These are phyloP conservation scores for Zymoseptoria crescenta DNA, from an alignment of 2,329 filamentous ascomycete species.

Conservation along the genomic window DNA sequence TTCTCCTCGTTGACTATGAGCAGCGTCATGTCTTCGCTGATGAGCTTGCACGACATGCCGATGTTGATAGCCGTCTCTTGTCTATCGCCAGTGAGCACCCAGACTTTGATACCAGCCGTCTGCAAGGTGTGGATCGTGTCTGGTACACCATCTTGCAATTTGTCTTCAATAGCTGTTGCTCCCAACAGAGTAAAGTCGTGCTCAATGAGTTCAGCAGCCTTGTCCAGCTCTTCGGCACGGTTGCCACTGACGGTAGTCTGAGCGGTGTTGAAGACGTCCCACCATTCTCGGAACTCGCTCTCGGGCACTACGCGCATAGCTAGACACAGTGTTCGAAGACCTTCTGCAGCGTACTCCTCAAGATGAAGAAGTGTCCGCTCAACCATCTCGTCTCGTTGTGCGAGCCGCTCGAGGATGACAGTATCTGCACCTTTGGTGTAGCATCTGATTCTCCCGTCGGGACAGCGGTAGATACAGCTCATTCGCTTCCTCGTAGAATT, in stretches of 20 bases:
- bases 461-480: slow-evolving; percentile 94
- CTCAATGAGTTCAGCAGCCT: slow-evolving; percentile 92
- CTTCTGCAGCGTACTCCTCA: slow-evolving; percentile 97
- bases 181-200: slow-evolving; percentile 85
- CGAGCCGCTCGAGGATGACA: slow-evolving; percentile 86
- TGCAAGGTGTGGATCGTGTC: slow-evolving; percentile 97
- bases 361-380: slow-evolving; percentile 87
- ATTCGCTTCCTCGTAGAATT: slow-evolving; percentile 96
- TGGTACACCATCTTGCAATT: slow-evolving; percentile 91
- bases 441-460: slow-evolving; percentile 85
- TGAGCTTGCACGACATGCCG: slow-evolving; percentile 97
- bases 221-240: slow-evolving; percentile 89
- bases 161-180: slow-evolving; percentile 94
- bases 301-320: slow-evolving; percentile 91
- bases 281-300: slow-evolving; percentile 82
- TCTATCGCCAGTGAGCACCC: slow-evolving; percentile 94
- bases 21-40: slow-evolving; percentile 97
- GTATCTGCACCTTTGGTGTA: slow-evolving; percentile 98
- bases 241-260: slow-evolving; percentile 86
- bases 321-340: slow-evolving; percentile 85
- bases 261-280: slow-evolving; percentile 75
- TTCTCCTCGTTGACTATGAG: slow-evolving; percentile 91
- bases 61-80: slow-evolving; percentile 99
- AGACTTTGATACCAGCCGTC: slow-evolving; percentile 94
- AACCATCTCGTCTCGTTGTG: slow-evolving; percentile 68